Evolutionary conservation across 106 monocot species (phyloP).

Genomic region (Platanthera guangdongensis): DNA sequence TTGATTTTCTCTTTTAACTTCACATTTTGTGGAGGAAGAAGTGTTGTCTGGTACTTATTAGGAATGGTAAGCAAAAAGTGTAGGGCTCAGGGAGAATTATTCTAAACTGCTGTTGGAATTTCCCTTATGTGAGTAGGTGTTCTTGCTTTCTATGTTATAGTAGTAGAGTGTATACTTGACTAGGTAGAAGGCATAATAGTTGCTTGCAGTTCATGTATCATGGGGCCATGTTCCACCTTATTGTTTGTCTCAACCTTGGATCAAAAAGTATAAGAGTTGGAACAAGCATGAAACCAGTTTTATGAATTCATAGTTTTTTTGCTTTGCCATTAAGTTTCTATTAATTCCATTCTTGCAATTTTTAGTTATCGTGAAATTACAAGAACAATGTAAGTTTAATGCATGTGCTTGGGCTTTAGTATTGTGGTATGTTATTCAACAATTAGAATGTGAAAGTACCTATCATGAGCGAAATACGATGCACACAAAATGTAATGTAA

Average conservation of each 20-base stretch:
- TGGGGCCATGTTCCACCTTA: neutral
- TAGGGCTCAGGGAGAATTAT: neutral
- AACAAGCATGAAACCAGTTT: neutral
- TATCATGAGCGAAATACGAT: too few species aligned
- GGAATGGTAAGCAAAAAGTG: neutral
- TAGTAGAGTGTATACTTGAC: neutral
- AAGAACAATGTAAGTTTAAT: neutral
- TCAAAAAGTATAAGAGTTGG: neutral
- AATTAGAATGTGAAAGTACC: neutral
- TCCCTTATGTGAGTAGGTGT: neutral
- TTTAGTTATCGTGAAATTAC: neutral
- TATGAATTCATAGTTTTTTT: neutral
- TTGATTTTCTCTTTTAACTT: neutral
- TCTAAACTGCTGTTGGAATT: neutral
- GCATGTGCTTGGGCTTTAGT: neutral
- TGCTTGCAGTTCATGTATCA: neutral
- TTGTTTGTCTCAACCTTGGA: neutral
- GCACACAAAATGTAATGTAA: too few species aligned
- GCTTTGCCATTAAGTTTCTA: neutral
- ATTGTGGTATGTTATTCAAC: neutral
- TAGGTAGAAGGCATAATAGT: neutral
- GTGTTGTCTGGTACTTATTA: neutral
- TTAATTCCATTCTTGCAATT: neutral
- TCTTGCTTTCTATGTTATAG: neutral
- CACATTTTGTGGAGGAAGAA: neutral